Conservation (phyloP, 805 yeast genomes). For the Clavispora carvajalis region DNA sequence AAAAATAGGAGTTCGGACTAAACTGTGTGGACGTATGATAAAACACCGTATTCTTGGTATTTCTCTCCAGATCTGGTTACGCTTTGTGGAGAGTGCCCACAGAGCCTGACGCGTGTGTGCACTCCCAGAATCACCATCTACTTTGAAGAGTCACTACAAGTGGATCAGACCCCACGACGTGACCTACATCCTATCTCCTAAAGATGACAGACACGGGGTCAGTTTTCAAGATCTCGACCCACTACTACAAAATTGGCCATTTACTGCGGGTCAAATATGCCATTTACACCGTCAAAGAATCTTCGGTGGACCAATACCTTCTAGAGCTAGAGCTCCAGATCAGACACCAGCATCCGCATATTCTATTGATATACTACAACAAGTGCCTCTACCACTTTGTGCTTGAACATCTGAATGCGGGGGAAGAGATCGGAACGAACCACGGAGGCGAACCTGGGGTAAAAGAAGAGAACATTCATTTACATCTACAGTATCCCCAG, state of each 20-base stretch:
- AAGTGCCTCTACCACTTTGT: constrained; percentile 33
- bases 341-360: constrained; percentile 31
- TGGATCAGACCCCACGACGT: not conserved
- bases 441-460: not conserved
- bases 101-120: constrained; percentile 1
- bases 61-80: not conserved
- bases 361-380: constrained; percentile 38
- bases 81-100: not conserved
- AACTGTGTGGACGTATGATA: no score
- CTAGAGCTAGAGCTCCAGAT: constrained; percentile 35
- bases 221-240: constrained; percentile 29
- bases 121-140: not conserved
- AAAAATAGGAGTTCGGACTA: no score
- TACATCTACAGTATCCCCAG: constrained; percentile 18
- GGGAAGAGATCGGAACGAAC: not conserved
- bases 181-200: no score
- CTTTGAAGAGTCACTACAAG: not conserved
- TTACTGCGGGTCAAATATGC: constrained; percentile 24
- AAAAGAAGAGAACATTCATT: not conserved
- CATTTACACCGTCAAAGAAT: constrained; percentile 22
- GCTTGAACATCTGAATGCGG: constrained; percentile 19
- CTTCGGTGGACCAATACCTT: constrained; percentile 32
- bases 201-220: not conserved
- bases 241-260: constrained; percentile 38
- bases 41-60: no score